Conservation (phyloP, 139 green algal genomes). For the Deuterostichococcus epilithicus region DNA sequence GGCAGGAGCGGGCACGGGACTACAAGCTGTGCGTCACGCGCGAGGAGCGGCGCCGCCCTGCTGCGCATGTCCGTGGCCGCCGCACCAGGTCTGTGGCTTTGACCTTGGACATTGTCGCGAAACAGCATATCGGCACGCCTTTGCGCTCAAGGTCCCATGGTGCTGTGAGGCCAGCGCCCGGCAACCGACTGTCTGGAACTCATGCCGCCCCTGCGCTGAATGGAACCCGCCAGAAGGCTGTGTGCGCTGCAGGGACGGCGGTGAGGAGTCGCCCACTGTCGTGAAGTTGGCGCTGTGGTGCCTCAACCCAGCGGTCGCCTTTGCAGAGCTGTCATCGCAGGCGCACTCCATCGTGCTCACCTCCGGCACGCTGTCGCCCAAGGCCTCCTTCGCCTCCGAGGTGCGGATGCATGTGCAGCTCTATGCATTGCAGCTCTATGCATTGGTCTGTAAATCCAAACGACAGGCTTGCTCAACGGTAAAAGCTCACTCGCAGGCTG, state of each 20-base stretch:
- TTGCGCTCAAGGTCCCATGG: too few species aligned
- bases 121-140: too few species aligned
- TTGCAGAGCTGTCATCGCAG: slow-evolving; percentile 28
- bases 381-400: slow-evolving; percentile 85
- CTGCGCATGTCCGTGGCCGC: neutral
- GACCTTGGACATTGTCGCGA: too few species aligned
- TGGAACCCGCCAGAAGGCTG: neutral
- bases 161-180: too few species aligned
- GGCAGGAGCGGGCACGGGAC: neutral
- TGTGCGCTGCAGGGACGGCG: slow-evolving; percentile 2
- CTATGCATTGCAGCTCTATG: neutral
- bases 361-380: slow-evolving; percentile 83
- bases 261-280: neutral
- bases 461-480: neutral
- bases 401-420: slow-evolving; percentile 31
- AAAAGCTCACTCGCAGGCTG: too few species aligned
- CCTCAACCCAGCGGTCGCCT: slow-evolving; percentile 75
- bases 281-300: slow-evolving; percentile 73
- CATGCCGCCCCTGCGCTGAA: too few species aligned
- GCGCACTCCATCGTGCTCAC: slow-evolving; percentile 66
- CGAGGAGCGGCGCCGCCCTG: neutral
- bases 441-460: neutral
- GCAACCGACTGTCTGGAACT: too few species aligned
- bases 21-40: neutral
- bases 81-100: neutral